phyloP scores from a whole-genome alignment of 139 green algal species.

The Micromonas pusilla region DNA sequence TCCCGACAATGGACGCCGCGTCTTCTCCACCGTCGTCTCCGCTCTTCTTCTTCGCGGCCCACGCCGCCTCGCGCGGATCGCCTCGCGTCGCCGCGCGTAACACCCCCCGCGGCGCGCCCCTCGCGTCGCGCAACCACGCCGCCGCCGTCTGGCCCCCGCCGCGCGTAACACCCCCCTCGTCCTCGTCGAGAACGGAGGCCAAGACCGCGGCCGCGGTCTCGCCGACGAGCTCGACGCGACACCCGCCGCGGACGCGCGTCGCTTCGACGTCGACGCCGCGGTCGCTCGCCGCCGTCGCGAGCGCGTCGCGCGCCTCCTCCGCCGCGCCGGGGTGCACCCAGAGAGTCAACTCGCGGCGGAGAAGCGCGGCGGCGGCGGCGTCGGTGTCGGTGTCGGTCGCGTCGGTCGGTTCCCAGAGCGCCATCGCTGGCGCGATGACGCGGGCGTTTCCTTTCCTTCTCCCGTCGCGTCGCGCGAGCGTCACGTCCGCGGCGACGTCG shows the following conservation, averaged over 20 bases:
- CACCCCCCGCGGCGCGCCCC: not conserved
- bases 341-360: no score
- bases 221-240: not conserved
- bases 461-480: no score
- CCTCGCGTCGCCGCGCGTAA: not conserved
- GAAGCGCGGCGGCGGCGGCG: no score
- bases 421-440: not conserved
- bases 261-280: not conserved
- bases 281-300: not conserved
- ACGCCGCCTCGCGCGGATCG: not conserved
- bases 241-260: not conserved
- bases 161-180: not conserved
- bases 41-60: not conserved
- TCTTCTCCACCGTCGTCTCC: no score
- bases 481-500: not conserved
- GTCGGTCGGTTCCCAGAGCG: not conserved
- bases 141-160: no score
- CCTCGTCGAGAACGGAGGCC: not conserved
- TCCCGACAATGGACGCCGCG: no score
- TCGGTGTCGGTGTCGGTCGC: not conserved
- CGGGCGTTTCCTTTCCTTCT: not conserved
- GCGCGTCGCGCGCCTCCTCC: not conserved
- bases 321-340: slow-evolving; percentile 1
- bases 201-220: not conserved
- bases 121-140: no score